phyloP scores from a whole-genome alignment of 805 yeast genomes.

The Ogataea pilisensis region DNA sequence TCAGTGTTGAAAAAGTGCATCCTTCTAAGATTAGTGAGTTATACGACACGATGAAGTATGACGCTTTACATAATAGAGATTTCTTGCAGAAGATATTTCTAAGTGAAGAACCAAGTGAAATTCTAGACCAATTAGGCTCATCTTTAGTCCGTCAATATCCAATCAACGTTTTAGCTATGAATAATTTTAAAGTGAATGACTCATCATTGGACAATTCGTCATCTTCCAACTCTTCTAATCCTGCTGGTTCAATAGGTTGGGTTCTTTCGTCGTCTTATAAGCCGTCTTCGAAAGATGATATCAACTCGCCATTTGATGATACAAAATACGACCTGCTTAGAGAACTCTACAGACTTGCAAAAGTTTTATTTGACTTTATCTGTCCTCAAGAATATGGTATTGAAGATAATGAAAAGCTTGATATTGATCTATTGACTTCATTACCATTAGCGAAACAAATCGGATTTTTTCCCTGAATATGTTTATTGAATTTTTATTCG shows the following conservation, averaged over 20 bases:
- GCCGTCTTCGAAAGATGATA: conserved; percentile 25
- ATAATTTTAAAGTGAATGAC: conserved; percentile 62
- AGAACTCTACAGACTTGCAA: conserved; percentile 84
- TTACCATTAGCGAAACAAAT: conserved; percentile 90
- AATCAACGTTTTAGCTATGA: conserved; percentile 69
- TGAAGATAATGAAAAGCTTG: conserved; percentile 89
- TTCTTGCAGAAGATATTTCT: conserved; percentile 81
- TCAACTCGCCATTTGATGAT: conserved; percentile 61
- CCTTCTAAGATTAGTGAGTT: conserved; percentile 95
- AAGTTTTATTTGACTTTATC: conserved; percentile 91
- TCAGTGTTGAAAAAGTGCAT: conserved; percentile 90
- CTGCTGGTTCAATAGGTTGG: conserved; percentile 73
- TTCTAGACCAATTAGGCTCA: conserved; percentile 38
- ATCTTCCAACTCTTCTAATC: conserved; percentile 22
- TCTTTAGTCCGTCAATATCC: conserved; percentile 69
- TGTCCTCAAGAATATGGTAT: conserved; percentile 99
- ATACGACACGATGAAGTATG: conserved; percentile 98
- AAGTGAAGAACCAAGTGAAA: conserved; percentile 43
- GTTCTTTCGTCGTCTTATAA: conserved; percentile 40
- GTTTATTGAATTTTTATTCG: too few relatives aligned
- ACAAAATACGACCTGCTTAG: conserved; percentile 75
- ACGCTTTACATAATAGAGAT: conserved; percentile 91
- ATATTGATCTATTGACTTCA: conserved; percentile 91
- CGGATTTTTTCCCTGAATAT: too few relatives aligned
- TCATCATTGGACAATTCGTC: conserved; percentile 23